A percentile compares a stretch with the other conserved stretches of the same genome.
Conservation (phyloP, 495 filamentous ascomycete genomes). For the Penicillium pulvis region DNA sequence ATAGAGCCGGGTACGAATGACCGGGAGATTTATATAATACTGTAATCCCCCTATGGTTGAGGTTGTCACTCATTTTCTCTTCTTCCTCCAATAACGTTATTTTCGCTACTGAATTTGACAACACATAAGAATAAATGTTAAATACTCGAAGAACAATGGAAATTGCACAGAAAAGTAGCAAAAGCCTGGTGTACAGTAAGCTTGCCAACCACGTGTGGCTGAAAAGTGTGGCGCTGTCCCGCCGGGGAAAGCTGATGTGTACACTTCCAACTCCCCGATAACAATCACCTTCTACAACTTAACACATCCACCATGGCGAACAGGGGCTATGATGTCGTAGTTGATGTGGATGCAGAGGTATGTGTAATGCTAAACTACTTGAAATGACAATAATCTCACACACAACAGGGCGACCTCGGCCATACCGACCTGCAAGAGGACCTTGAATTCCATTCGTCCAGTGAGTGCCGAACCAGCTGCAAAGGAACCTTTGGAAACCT, state of each 20-base stretch:
- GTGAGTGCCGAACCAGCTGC: constrained; percentile 42
- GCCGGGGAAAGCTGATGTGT: constrained; percentile 35
- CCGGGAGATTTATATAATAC: too few relatives aligned
- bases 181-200: too few relatives aligned
- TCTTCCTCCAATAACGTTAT: too few relatives aligned
- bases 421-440: constrained; percentile 98
- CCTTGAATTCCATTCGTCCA: constrained; percentile 96
- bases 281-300: constrained; percentile 15
- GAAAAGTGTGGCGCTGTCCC: constrained; percentile 26
- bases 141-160: not conserved
- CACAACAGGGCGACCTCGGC: constrained; percentile 83
- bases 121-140: not conserved
- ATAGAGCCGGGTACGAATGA: too few relatives aligned
- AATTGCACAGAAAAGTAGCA: not conserved
- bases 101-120: too few relatives aligned
- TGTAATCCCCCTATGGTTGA: too few relatives aligned
- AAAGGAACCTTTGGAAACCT: not conserved
- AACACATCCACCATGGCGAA: constrained; percentile 65
- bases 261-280: constrained; percentile 28
- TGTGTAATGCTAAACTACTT: not conserved
- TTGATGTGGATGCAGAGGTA: constrained; percentile 93
- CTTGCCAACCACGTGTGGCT: constrained; percentile 19
- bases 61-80: too few relatives aligned
- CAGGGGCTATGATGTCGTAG: constrained; percentile 93
- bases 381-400: constrained; percentile 18